Conservation (phyloP, 1,284 basidiomycete species). For the Microstroma glucosiphilum region DNA sequence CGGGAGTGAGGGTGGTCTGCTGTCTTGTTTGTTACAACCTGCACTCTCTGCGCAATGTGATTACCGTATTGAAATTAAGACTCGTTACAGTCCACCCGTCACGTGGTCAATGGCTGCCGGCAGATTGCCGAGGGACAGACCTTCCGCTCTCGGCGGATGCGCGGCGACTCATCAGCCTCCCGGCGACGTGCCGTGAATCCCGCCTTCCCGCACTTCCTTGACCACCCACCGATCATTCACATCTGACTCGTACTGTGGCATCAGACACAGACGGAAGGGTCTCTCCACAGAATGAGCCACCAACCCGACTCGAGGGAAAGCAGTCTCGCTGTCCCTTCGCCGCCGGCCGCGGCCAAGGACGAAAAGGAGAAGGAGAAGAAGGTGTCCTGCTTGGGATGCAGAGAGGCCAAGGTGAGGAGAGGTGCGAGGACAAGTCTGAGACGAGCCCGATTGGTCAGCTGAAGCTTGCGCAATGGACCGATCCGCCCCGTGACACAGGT, state of each 20-base stretch:
- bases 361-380: slow-evolving; percentile 1
- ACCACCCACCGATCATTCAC: background rate
- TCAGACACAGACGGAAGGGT: background rate
- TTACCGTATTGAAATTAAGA: too few relatives aligned
- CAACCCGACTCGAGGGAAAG: background rate
- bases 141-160: too few relatives aligned
- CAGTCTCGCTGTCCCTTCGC: too few relatives aligned
- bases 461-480: background rate
- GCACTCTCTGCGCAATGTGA: too few relatives aligned
- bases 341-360: background rate
- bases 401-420: background rate
- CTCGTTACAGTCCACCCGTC: too few relatives aligned
- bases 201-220: background rate
- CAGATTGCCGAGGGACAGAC: too few relatives aligned
- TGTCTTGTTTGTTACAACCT: too few relatives aligned
- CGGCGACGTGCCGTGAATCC: background rate
- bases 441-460: background rate
- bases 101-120: too few relatives aligned
- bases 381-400: background rate
- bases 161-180: too few relatives aligned
- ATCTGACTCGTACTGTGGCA: background rate
- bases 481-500: background rate
- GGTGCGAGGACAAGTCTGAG: background rate
- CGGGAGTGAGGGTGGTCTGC: too few relatives aligned
- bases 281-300: background rate